Percentiles rank a stretch among this genome's conserved stretches.
These are phyloP conservation scores for Metschnikowia borealis DNA, from an alignment of 805 yeast genomes.

Conservation along the genomic window DNA sequence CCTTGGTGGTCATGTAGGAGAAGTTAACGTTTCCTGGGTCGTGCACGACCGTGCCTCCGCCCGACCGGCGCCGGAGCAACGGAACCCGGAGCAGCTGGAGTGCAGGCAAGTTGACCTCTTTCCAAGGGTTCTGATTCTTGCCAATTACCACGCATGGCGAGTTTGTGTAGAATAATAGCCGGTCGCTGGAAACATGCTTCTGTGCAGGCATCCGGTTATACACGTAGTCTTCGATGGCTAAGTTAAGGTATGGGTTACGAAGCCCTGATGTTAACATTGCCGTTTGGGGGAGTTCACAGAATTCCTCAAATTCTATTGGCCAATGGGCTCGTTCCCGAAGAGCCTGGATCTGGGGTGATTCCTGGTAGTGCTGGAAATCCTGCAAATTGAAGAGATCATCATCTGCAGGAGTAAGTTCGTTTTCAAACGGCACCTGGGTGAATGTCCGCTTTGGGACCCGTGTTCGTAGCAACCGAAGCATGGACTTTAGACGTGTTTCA, in stretches of 20 bases:
- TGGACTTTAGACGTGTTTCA: neutral
- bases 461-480: conserved; percentile 1
- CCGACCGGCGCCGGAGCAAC: conserved; percentile 72
- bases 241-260: conserved; percentile 65
- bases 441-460: neutral
- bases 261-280: conserved; percentile 56
- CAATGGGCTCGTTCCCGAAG: conserved; percentile 9
- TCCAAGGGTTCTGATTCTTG: conserved; percentile 93
- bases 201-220: conserved; percentile 58
- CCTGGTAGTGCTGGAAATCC: conserved; percentile 39
- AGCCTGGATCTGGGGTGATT: conserved; percentile 24
- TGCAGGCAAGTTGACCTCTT: conserved; percentile 65
- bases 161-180: conserved; percentile 73
- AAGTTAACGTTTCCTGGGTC: conserved; percentile 86
- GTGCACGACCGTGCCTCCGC: conserved; percentile 97
- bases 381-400: conserved; percentile 34
- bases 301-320: neutral
- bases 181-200: conserved; percentile 22
- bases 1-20: conserved; percentile 69
- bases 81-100: conserved; percentile 54
- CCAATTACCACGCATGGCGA: conserved; percentile 90
- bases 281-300: conserved; percentile 31
- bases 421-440: conserved; percentile 36
- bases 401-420: conserved; percentile 32
- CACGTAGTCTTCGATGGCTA: conserved; percentile 78